Conservation (phyloP, 768 basidiomycete species). For the Galerina marginata region DNA sequence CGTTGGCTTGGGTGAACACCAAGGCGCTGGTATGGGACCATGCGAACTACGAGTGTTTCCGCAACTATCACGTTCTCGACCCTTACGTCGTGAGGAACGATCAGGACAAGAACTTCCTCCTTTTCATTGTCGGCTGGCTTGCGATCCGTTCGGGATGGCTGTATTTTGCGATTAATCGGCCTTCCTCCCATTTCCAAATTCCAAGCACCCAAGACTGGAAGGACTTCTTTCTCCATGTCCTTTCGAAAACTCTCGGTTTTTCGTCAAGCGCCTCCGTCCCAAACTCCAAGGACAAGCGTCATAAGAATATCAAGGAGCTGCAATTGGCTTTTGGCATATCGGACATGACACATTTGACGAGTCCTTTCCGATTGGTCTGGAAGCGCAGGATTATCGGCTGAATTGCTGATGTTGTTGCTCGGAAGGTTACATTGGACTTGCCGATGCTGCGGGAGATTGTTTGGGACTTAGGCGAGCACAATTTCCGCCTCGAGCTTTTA, state of each 20-base stretch:
- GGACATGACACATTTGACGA: too few relatives aligned
- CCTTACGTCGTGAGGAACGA: not conserved
- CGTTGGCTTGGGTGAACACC: not conserved
- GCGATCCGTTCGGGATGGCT: not conserved
- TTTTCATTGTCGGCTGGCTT: not conserved
- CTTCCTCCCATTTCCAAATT: not conserved
- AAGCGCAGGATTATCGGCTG: not conserved
- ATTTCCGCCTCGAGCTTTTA: conserved; percentile 19
- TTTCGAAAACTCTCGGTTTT: not conserved
- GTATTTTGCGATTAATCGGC: not conserved
- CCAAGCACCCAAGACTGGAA: conserved; percentile 1
- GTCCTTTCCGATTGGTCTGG: too few relatives aligned
- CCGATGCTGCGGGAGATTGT: conserved; percentile 1
- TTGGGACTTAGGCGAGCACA: conserved; percentile 21
- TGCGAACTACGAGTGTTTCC: not conserved
- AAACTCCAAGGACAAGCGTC: not conserved
- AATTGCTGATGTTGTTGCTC: not conserved
- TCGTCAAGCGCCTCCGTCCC: not conserved
- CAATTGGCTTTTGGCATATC: not conserved
- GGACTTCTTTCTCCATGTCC: not conserved
- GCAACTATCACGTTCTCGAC: not conserved
- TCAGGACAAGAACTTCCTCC: too few relatives aligned
- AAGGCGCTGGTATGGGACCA: not conserved
- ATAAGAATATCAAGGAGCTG: not conserved
- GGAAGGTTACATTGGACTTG: not conserved